Evolutionary conservation across 192 early-diverging fungal species (phyloP), one percentile per base, ranked within the genome.

Genomic region (Chytriomyces sp.): DNA sequence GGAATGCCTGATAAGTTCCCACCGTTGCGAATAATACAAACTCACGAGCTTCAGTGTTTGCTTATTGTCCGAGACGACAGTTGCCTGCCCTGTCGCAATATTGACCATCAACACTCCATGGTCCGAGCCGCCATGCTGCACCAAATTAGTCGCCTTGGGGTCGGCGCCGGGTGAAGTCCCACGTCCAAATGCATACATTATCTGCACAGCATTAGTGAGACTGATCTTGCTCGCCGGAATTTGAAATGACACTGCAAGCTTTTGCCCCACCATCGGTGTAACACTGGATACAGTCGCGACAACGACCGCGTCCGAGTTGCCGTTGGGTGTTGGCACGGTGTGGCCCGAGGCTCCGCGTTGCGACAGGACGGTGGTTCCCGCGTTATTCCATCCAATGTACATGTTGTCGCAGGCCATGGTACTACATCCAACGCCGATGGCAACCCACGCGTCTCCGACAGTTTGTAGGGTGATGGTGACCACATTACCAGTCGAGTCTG

Each of bases 381-480:
- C 55, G 17, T 72, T 76, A 17, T 53, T 28, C 59, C 61, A 82
- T 5, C 64, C 77, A 32, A 82, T 54, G 55, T 74, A 67, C 28
- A 82, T 75, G 39, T 54, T 65, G 10, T 52, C 30, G 14, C 64
- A 54, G 5, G 69, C 38, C 80, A 81, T 81, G 52, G 57, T 39
- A 2, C 28, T 55, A 33, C 65, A 62, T 5, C 76, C 76, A 6
- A 74, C 49, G 25, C 80, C 80, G 39, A 81, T 5, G 3, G 68
- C 73, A 41, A 40, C 70, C 73, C 74, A 79, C 14, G 73, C 65
- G 7, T 52, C 55, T 17, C 52, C n/a, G 1, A 10, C 6, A 28
- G 65, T 32, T 55, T 68, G 65, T 28, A 68, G 30, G 25, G 65
- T 68, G 36, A 68, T 55, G 17, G 44, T 55, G 30, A 34, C 52